Percentiles rank a stretch among this genome's conserved stretches.
These are phyloP conservation scores for Verticillium nonalfalfae DNA, from an alignment of 2,329 filamentous ascomycete species.

Conservation along the genomic window DNA sequence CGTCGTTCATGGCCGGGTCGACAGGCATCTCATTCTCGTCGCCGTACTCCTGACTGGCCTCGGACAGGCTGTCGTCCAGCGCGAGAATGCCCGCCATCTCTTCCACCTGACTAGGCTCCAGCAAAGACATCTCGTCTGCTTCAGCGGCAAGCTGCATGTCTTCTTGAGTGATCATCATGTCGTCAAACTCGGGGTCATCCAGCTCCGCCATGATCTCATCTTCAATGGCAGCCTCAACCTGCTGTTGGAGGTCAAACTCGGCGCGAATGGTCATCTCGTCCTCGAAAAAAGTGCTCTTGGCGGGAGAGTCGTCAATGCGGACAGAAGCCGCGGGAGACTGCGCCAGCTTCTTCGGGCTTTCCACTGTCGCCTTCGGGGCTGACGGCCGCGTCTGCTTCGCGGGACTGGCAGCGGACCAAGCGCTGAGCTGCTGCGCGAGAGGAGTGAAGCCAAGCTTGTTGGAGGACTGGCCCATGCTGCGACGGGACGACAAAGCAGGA, in stretches of 20 bases:
- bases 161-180: slow-evolving; percentile 43
- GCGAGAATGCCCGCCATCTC: slow-evolving; percentile 20
- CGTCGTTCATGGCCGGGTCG: slow-evolving; percentile 36
- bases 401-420: slow-evolving; percentile 58
- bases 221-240: slow-evolving; percentile 26
- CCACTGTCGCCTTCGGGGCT: background rate
- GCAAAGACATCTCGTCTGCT: slow-evolving; percentile 53
- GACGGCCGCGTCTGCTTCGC: slow-evolving; percentile 22
- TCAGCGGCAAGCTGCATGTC: slow-evolving; percentile 52
- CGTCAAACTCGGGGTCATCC: slow-evolving; percentile 31
- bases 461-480: slow-evolving; percentile 8
- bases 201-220: slow-evolving; percentile 22
- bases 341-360: background rate
- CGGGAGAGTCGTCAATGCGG: slow-evolving; percentile 26
- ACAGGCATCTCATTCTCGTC: slow-evolving; percentile 59
- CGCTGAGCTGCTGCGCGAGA: slow-evolving; percentile 52
- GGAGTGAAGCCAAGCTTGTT: slow-evolving; percentile 49
- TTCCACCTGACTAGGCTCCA: slow-evolving; percentile 36
- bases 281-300: slow-evolving; percentile 50
- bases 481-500: slow-evolving; percentile 21
- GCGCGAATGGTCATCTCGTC: slow-evolving; percentile 48
- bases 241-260: slow-evolving; percentile 22
- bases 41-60: slow-evolving; percentile 59
- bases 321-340: slow-evolving; percentile 18
- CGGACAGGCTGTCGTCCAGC: slow-evolving; percentile 46